Conservation (phyloP, 2,329 filamentous ascomycete species). For the Trichoderma sp. region DNA sequence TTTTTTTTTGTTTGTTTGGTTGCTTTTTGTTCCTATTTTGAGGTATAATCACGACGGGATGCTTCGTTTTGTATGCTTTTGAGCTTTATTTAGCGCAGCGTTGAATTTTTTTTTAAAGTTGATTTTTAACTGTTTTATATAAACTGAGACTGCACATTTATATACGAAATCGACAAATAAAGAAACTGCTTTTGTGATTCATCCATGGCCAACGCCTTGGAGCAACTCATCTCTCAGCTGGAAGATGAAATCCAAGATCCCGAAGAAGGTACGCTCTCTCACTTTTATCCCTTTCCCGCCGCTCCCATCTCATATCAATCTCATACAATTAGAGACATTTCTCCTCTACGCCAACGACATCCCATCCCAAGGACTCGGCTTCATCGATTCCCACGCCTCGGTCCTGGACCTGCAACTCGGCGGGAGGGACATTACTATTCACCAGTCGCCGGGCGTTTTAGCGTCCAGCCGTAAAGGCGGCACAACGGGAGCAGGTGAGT, state of each 20-base stretch:
- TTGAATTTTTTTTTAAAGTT: not conserved
- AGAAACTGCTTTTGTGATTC: not conserved
- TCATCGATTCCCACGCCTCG: slow-evolving; percentile 69
- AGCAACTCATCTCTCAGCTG: slow-evolving; percentile 32
- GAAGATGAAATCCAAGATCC: slow-evolving; percentile 46
- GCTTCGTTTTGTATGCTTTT: not conserved
- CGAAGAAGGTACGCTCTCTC: slow-evolving; percentile 44
- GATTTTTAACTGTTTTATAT: not conserved
- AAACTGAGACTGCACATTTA: not conserved
- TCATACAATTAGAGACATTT: slow-evolving; percentile 67
- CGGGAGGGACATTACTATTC: slow-evolving; percentile 68
- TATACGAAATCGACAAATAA: not conserved
- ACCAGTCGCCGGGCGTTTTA: slow-evolving; percentile 80
- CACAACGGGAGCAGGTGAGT: slow-evolving; percentile 51
- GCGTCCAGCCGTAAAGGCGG: slow-evolving; percentile 67
- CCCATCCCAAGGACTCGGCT: slow-evolving; percentile 75
- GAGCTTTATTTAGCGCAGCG: not conserved
- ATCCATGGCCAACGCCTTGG: not conserved
- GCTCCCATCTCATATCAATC: not conserved
- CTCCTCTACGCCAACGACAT: slow-evolving; percentile 75
- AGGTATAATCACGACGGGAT: slow-evolving; percentile 9
- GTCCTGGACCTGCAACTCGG: slow-evolving; percentile 65
- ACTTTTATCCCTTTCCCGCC: not conserved
- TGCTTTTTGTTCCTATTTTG: not conserved
- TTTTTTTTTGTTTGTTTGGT: no score